Evolutionary conservation across 192 early-diverging fungal species (phyloP).

Genomic region (Thamnidium elegans): DNA sequence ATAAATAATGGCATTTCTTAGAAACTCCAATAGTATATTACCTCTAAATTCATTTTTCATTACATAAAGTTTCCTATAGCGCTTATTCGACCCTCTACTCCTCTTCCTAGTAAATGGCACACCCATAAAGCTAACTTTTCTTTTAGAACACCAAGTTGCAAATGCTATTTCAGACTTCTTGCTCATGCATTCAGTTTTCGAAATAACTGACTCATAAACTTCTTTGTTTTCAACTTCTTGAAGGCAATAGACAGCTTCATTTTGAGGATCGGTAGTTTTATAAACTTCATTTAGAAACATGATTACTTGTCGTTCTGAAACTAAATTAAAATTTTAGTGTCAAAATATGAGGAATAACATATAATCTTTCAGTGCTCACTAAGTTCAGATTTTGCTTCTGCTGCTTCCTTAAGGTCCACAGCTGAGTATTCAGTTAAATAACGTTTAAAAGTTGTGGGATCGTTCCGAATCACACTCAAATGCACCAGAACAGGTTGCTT

Average conservation of each 20-base stretch:
- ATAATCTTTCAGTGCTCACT: neutral
- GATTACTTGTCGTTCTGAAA: slow-evolving; percentile 3
- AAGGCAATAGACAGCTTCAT: neutral
- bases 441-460: no score
- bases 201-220: slow-evolving; percentile 8
- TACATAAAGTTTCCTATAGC: slow-evolving; percentile 10
- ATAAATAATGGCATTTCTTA: no score
- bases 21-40: no score
- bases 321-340: slow-evolving; percentile 7
- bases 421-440: no score
- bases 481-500: neutral
- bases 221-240: slow-evolving; percentile 5
- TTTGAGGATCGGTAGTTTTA: neutral
- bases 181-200: neutral
- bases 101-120: slow-evolving; percentile 3
- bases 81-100: neutral
- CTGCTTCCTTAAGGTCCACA: neutral
- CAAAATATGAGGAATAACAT: slow-evolving; percentile 2
- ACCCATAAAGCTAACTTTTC: neutral
- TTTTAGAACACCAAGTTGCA: slow-evolving; percentile 10
- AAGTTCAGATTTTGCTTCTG: neutral
- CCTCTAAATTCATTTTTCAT: no score
- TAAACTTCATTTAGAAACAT: slow-evolving; percentile 4
- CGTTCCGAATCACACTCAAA: no score
- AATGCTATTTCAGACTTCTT: slow-evolving; percentile 1